Conservation (phyloP, 208 protist genomes). For the Crithidia fasciculata region DNA sequence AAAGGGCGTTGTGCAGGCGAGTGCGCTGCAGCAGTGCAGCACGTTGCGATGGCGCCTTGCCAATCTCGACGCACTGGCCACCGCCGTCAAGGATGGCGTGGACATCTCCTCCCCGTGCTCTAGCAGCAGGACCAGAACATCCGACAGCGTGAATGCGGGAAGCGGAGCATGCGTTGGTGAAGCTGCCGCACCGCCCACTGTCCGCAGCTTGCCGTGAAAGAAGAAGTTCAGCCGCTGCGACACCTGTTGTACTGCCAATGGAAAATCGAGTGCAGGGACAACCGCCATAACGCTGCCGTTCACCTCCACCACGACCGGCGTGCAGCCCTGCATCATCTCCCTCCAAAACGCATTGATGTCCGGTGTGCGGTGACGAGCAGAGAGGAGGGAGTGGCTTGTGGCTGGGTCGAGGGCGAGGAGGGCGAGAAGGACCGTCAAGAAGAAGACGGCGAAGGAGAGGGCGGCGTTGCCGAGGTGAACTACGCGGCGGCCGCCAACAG, state of each 20-base stretch:
- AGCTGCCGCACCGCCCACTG: not conserved
- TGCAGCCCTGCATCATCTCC: constrained; percentile 4
- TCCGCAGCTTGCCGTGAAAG: not conserved
- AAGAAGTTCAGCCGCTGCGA: constrained; percentile 16
- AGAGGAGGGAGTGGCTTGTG: constrained; percentile 15
- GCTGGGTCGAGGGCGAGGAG: constrained; percentile 20
- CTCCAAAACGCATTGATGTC: constrained; percentile 7
- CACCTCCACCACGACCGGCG: constrained; percentile 8
- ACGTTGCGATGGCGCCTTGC: constrained; percentile 7
- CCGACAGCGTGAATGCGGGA: constrained; percentile 3
- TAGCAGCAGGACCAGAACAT: constrained; percentile 16
- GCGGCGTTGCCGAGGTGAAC: constrained; percentile 25
- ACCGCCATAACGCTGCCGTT: constrained; percentile 7
- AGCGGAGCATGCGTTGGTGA: not conserved
- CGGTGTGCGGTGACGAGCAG: constrained; percentile 13
- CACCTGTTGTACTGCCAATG: not conserved
- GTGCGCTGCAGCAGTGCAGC: constrained; percentile 26
- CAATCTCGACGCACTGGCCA: not conserved
- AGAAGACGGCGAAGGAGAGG: constrained; percentile 21
- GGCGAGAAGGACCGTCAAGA: constrained; percentile 14
- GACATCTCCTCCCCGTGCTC: not conserved
- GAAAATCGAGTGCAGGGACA: constrained; percentile 9
- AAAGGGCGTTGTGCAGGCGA: constrained; percentile 19
- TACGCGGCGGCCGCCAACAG: constrained; percentile 15
- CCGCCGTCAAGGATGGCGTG: not conserved